Conservation (phyloP, 1,284 basidiomycete genomes). For the Ustanciosporium gigantosporum region DNA sequence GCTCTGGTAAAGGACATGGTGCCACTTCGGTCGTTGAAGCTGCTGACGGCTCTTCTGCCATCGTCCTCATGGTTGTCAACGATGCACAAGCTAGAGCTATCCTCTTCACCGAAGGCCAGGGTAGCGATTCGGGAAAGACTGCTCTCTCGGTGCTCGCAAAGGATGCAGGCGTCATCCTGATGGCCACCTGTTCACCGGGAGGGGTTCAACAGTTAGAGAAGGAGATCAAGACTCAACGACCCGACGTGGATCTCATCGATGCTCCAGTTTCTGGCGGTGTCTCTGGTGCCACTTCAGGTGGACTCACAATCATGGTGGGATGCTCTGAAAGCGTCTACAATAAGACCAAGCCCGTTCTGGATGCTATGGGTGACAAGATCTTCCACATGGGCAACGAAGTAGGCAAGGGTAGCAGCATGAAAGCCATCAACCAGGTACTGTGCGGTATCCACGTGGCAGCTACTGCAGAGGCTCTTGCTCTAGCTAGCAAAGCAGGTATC, state of each 20-base stretch:
- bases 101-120: background rate
- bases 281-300: slow-evolving; percentile 50
- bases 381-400: slow-evolving; percentile 58
- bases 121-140: too few relatives aligned
- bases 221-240: slow-evolving; percentile 31
- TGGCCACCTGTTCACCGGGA: slow-evolving; percentile 62
- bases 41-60: slow-evolving; percentile 1
- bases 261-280: slow-evolving; percentile 61
- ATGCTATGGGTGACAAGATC: slow-evolving; percentile 50
- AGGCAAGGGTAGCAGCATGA: slow-evolving; percentile 40
- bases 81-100: slow-evolving; percentile 14
- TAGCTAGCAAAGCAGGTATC: slow-evolving; percentile 60
- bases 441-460: slow-evolving; percentile 60
- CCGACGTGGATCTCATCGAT: slow-evolving; percentile 56
- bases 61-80: slow-evolving; percentile 26
- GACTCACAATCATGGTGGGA: slow-evolving; percentile 60
- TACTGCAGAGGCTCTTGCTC: slow-evolving; percentile 61
- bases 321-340: slow-evolving; percentile 40
- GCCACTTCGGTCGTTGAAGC: slow-evolving; percentile 3
- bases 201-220: slow-evolving; percentile 36
- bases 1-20: background rate
- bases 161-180: slow-evolving; percentile 58
- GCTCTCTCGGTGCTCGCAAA: slow-evolving; percentile 43
- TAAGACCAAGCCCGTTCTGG: slow-evolving; percentile 49
- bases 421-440: slow-evolving; percentile 58